Conservation (phyloP, 345 rosid genomes). For the Citrus hindsii region DNA sequence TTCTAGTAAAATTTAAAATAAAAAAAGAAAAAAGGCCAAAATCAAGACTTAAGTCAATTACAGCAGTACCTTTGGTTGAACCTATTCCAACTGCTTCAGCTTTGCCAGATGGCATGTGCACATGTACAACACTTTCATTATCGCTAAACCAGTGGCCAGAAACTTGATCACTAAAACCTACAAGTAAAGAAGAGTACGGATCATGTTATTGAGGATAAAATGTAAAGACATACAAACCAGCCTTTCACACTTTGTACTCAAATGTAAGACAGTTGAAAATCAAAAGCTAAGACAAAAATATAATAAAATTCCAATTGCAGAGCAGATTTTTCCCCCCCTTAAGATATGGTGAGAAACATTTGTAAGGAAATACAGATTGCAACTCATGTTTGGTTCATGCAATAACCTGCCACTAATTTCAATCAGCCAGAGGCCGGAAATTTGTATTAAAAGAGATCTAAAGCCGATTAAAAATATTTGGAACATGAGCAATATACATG, state of each 20-base stretch:
- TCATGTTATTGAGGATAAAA: background rate
- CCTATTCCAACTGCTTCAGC: slow-evolving; percentile 71
- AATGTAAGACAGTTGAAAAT: background rate
- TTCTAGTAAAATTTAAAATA: background rate
- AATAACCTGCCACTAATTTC: background rate
- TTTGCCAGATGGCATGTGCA: slow-evolving; percentile 61
- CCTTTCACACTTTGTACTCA: background rate
- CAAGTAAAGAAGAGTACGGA: background rate
- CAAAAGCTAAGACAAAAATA: background rate
- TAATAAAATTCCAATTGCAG: background rate
- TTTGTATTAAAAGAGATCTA: background rate
- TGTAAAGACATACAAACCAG: background rate
- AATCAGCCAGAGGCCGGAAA: background rate
- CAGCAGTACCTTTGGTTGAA: slow-evolving; percentile 51
- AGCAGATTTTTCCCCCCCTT: background rate
- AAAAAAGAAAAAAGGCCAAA: background rate
- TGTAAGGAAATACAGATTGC: background rate
- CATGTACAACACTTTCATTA: slow-evolving; percentile 52
- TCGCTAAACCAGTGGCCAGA: slow-evolving; percentile 71
- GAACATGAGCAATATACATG: background rate
- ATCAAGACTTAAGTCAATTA: slow-evolving; percentile 9
- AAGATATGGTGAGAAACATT: background rate
- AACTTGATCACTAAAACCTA: slow-evolving; percentile 51
- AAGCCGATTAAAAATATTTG: background rate
- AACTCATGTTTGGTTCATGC: background rate